Evolutionary conservation across 768 basidiomycete species (phyloP), one percentile per base, ranked within the genome.

Genomic region (Vararia minispora): DNA sequence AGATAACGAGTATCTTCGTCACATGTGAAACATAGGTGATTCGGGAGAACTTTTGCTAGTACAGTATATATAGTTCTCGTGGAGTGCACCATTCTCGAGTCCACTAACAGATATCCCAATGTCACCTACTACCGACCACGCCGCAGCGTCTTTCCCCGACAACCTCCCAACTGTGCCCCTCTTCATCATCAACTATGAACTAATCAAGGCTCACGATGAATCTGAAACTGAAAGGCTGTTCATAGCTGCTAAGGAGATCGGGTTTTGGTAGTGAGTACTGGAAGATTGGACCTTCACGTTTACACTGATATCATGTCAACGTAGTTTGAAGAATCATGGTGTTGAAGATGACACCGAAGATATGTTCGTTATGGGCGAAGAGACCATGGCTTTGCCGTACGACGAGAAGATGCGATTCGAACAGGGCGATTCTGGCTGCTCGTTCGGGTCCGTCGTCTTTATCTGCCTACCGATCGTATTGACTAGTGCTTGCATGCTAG

Each of bases 221-320:
- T 28, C 44, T 4, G 76, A 79, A 49, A 62, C 68, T 6, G 62
- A 69, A 25, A 60, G 57, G 34, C 62, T 81, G 2, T 77, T 71
- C 71, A 55, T 66, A 33, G 76, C 76, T 1, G 71, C 68, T 6
- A 76, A 70, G 0, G 61, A 67, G 31, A 60, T 78, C 1, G 76
- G 76, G 2, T 79, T 81, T 52, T 81, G 76, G 73, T 79, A 77
- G 72, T 75, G 50, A 52, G 74, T 69, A 38, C 10, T 22, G 6
- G 18, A 30, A 22, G 24, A n/a, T 30, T 13, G 33, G 25, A 11
- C n/a, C 6, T 14, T 36, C 24, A 18, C 13, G n/a, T n/a, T 12
- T 25, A 21, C n/a, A 28, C 28, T 16, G 4, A 35, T 11, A 29
- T 30, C 10, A 18, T 24, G 9, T 12, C n/a, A 2, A 5, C 7